These are phyloP conservation scores for Alopecurus myosuroides DNA, from an alignment of 176 grass and related monocot species.

Conservation along the genomic window DNA sequence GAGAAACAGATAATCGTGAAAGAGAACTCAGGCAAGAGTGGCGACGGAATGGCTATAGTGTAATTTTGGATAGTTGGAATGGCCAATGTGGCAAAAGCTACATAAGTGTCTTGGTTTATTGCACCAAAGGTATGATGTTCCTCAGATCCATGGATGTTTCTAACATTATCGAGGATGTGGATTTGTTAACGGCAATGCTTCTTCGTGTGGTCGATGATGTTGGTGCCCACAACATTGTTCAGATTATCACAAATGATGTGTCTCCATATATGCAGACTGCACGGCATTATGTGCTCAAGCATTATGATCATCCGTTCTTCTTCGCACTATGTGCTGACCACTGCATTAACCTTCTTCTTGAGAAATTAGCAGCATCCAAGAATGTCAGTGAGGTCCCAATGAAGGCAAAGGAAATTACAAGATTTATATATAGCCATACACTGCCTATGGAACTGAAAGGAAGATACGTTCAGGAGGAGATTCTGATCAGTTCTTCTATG, in stretches of 20 bases:
- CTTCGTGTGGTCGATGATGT: conserved; percentile 51
- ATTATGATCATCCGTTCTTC: conserved; percentile 36
- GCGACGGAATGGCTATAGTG: conserved; percentile 49
- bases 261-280: conserved; percentile 58
- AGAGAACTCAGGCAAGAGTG: conserved; percentile 51
- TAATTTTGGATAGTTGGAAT: conserved; percentile 68
- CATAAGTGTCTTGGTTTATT: conserved; percentile 58
- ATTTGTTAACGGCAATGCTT: conserved; percentile 43
- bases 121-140: conserved; percentile 52
- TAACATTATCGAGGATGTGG: conserved; percentile 39
- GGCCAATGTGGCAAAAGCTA: conserved; percentile 42
- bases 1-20: conserved; percentile 34
- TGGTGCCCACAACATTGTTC: conserved; percentile 55
- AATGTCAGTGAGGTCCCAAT: conserved; percentile 40
- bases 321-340: conserved; percentile 63
- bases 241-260: conserved; percentile 56
- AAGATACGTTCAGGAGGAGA: conserved; percentile 30
- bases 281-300: conserved; percentile 49
- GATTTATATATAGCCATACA: conserved; percentile 59
- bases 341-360: conserved; percentile 66
- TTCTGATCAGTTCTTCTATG: conserved; percentile 45
- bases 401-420: conserved; percentile 53
- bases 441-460: conserved; percentile 37
- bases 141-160: conserved; percentile 69
- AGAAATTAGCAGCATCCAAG: conserved; percentile 54